Conservation (phyloP, 1,284 basidiomycete species). For the Rhodotorula sp. region DNA sequence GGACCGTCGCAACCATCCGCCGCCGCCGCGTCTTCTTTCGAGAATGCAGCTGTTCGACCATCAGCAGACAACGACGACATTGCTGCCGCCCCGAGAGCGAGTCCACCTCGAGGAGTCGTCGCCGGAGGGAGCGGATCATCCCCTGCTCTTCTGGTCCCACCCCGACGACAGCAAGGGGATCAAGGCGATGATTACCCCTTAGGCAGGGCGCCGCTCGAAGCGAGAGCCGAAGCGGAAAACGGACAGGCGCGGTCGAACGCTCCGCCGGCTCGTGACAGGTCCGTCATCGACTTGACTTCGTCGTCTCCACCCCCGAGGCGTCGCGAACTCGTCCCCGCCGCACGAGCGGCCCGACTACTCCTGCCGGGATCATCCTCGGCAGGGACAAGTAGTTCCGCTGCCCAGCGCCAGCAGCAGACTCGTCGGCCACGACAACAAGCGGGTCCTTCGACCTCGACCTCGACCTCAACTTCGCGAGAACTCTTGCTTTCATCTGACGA, state of each 20-base stretch:
- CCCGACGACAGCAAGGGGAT: too few relatives aligned
- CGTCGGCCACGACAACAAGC: not conserved
- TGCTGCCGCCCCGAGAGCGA: too few relatives aligned
- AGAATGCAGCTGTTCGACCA: too few relatives aligned
- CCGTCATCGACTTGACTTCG: conserved; percentile 23
- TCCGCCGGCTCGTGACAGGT: not conserved
- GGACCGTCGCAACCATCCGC: too few relatives aligned
- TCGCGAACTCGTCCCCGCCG: conserved; percentile 6
- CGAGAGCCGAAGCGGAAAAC: too few relatives aligned
- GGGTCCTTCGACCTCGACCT: not conserved
- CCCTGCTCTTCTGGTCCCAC: too few relatives aligned
- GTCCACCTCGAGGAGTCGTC: too few relatives aligned
- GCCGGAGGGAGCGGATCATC: too few relatives aligned
- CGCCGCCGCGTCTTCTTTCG: too few relatives aligned
- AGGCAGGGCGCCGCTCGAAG: too few relatives aligned
- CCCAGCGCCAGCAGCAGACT: not conserved
- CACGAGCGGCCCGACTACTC: conserved; percentile 1
- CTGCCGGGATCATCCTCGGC: conserved; percentile 3
- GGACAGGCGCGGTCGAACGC: not conserved
- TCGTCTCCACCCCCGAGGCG: conserved; percentile 11
- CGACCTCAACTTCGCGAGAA: not conserved
- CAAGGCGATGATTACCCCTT: too few relatives aligned
- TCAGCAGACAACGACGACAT: too few relatives aligned
- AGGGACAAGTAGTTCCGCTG: not conserved
- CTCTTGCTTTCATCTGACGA: conserved; percentile 5